phyloP scores from a whole-genome alignment of 352 stramenopile species.

The Saprolegnia diclina region DNA sequence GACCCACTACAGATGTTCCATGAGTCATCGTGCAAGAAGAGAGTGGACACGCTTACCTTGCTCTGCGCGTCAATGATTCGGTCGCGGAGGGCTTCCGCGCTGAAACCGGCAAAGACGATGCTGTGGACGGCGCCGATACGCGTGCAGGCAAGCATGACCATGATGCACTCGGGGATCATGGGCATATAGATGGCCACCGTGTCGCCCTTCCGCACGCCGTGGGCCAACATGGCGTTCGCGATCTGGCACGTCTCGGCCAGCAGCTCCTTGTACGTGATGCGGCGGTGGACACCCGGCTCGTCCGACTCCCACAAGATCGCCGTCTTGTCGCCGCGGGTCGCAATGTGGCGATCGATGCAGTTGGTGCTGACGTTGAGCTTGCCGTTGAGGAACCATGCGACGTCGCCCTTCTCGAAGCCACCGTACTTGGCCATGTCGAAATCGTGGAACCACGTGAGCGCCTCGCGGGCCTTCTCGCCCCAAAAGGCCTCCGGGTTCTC shows the following conservation, averaged over 20 bases:
- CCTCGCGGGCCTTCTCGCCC: conserved; percentile 79
- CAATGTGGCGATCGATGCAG: conserved; percentile 94
- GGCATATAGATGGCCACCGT: conserved; percentile 98
- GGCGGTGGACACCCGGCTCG: conserved; percentile 85
- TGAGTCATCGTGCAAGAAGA: not conserved
- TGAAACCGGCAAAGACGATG: conserved; percentile 88
- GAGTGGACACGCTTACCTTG: conserved; percentile 30
- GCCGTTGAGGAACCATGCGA: conserved; percentile 94
- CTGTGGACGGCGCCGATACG: conserved; percentile 95
- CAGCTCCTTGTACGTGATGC: conserved; percentile 91
- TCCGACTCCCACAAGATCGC: conserved; percentile 98
- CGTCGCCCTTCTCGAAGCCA: conserved; percentile 84
- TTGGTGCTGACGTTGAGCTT: conserved; percentile 94
- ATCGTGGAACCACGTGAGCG: conserved; percentile 91
- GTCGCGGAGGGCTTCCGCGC: conserved; percentile 90
- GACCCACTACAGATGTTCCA: conserved; percentile 50
- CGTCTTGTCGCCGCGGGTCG: conserved; percentile 72
- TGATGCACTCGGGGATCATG: conserved; percentile 97
- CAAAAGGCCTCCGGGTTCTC: conserved; percentile 90
- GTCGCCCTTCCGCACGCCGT: conserved; percentile 88
- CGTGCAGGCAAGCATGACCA: conserved; percentile 97
- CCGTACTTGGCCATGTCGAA: conserved; percentile 88
- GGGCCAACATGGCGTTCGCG: conserved; percentile 93
- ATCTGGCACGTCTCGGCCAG: conserved; percentile 89
- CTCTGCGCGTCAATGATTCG: conserved; percentile 90